Evolutionary conservation across 495 filamentous ascomycete genomes (phyloP), one percentile per base, ranked within the genome.

Genomic region (Sporormia fimetaria): DNA sequence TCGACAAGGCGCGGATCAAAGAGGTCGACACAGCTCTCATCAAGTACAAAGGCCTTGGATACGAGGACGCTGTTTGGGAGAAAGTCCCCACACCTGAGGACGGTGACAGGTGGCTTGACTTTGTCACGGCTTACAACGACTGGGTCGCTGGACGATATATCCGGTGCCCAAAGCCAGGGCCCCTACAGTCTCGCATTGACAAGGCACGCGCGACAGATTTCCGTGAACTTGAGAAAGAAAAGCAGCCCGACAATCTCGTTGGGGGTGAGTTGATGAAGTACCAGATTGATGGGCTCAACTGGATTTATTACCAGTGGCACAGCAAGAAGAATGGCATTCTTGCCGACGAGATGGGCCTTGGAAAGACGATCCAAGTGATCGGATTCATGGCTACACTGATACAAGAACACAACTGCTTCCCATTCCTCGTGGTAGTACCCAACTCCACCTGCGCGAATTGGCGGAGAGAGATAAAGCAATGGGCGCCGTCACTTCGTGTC

Each of bases 291-390:
- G 92, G 92, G 11, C 59, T 96, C 42, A 95, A 96, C 56, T 99
- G 90, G 87, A 73, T 96, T n/a, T 80, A 93, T 42, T 94, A 85
- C 57, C 87, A 84, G 56, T 94, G 84, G 67, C 75, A 81, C 44
- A 64, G 73, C 33, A 67, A 78, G 45, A 71, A 82, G 45, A 96
- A 92, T 52, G 80, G 81, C n/a, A 90, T 99, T 52, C 73, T 99
- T 2, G 92, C 92, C 2, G 92, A 99, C 52, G 92, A 99, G 57
- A 99, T 99, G 92, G 92, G 92, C 3, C 75, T 99, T 7, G 92
- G 92, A 18, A 99, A 99, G 66, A 99, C 92, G 0, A 82, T 99
- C 33, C 92, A 99, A 58, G 74, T 95, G 35, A 87, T 99, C 39
- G 76, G 75, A 2, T 72, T 93, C 35, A 64, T 99, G 6, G 74